phyloP scores from a whole-genome alignment of 768 basidiomycete species.

The Chalciporus chontae region DNA sequence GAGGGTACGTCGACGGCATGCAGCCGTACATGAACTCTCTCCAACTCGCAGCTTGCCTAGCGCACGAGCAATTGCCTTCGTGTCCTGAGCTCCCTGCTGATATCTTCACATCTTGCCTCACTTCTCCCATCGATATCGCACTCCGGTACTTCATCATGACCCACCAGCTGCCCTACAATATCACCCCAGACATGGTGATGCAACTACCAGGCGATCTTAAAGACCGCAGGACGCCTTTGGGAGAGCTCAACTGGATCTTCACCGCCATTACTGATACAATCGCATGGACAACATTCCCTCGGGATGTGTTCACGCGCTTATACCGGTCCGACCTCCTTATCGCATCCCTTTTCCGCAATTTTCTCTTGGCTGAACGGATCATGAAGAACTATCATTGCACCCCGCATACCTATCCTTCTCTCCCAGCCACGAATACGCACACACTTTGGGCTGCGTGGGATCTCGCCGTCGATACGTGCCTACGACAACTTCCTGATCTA shows the following conservation, averaged over 20 bases:
- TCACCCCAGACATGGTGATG: slow-evolving; percentile 87
- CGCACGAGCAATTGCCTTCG: slow-evolving; percentile 88
- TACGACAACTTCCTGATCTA: slow-evolving; percentile 89
- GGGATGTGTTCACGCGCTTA: slow-evolving; percentile 87
- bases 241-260: slow-evolving; percentile 99
- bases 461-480: slow-evolving; percentile 89
- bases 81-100: slow-evolving; percentile 97
- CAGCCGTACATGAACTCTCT: slow-evolving; percentile 83
- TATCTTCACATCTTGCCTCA: slow-evolving; percentile 95
- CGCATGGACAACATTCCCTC: slow-evolving; percentile 96
- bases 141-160: slow-evolving; percentile 92
- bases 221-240: slow-evolving; percentile 92
- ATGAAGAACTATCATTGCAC: slow-evolving; percentile 99
- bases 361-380: slow-evolving; percentile 93
- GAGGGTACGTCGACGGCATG: slow-evolving; percentile 54
- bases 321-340: slow-evolving; percentile 96
- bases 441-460: slow-evolving; percentile 98
- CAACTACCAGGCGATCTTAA: slow-evolving; percentile 96
- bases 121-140: slow-evolving; percentile 97
- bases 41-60: slow-evolving; percentile 91
- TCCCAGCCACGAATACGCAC: slow-evolving; percentile 96
- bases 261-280: slow-evolving; percentile 99
- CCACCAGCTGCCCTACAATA: slow-evolving; percentile 76
- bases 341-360: slow-evolving; percentile 95
- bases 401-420: slow-evolving; percentile 86